Evolutionary conservation across 2,329 filamentous ascomycete genomes (phyloP), one percentile per base, ranked within the genome.

Genomic region (Zymoseptoria crescenta): DNA sequence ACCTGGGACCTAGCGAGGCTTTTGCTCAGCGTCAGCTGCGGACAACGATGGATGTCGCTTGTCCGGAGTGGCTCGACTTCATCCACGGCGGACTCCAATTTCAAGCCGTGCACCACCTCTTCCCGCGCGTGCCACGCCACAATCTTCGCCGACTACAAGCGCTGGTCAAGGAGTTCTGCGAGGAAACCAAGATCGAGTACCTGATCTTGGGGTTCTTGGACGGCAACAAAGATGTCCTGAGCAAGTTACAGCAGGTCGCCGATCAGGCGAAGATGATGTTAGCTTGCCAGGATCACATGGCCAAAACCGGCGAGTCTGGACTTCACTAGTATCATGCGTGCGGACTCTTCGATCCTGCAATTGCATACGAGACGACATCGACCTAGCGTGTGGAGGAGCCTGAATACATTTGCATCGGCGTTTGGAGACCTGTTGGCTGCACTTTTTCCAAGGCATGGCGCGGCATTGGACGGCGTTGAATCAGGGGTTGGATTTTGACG

Each of bases 1-100:
- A 88, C 62, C 77, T 87, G 1, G 85, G 85, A 60, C 79, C 82
- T 52, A 75, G 78, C 56, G 86, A 89, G 69, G 86, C 83, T 0
- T 89, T 88, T 68, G 78, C 86, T 0, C 85, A 88, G 74, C 83
- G 84, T 67, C 85, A 87, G 78, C 75, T 89, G 48, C 80, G 86
- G 51, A 89, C 86, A 2, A 88, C 86, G 27, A 87, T 89, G 85
- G 87, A 89, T 67, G 83, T 89, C 52, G 85, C 87, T 66, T 89
- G 86, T 72, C 87, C 87, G 0, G 75, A 79, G 24, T 89, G 86
- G 87, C 75, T 89, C 27, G 87, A 89, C 70, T 89, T 85, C 66
- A 79, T 88, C 69, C 86, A 89, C 70, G 87, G 87, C 54, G 87
- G 87, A 1, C 76, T 89, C 27, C 87, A 89, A 73, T 89, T 89